Evolutionary conservation across 441 rosid genomes (phyloP).

Genomic region (Arabidopsis hybrid): DNA sequence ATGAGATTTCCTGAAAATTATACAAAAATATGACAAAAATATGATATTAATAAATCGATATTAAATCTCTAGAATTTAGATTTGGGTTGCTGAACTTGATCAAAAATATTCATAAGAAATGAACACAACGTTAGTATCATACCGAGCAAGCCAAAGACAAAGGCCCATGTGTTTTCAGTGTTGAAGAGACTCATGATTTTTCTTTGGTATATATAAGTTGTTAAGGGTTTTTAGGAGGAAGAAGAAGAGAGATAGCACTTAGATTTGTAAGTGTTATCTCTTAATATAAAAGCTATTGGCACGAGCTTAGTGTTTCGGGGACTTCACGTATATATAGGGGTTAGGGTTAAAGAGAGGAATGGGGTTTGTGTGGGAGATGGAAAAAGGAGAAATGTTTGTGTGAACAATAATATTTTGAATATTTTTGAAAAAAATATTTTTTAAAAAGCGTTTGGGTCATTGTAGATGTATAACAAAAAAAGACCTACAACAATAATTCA

Average conservation of each 20-base stretch:
- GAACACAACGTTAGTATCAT: slow-evolving; percentile 27
- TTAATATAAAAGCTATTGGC: slow-evolving; percentile 36
- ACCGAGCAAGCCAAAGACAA: slow-evolving; percentile 46
- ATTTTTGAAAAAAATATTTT: neutral
- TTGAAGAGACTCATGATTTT: slow-evolving; percentile 42
- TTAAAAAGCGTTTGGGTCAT: slow-evolving; percentile 31
- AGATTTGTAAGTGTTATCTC: slow-evolving; percentile 34
- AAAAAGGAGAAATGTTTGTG: slow-evolving; percentile 30
- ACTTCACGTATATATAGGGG: slow-evolving; percentile 45
- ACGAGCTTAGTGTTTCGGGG: slow-evolving; percentile 42
- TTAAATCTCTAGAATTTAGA: neutral
- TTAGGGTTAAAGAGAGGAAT: slow-evolving; percentile 40
- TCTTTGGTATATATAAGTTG: neutral
- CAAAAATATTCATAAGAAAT: neutral
- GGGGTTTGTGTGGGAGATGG: slow-evolving; percentile 37
- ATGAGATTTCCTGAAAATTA: slow-evolving; percentile 70
- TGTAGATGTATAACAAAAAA: slow-evolving; percentile 27
- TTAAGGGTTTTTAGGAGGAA: slow-evolving; percentile 27
- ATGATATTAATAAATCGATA: slow-evolving; percentile 5
- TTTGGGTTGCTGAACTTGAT: slow-evolving; percentile 8
- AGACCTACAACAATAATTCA: slow-evolving; percentile 31
- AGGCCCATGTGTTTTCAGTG: slow-evolving; percentile 47
- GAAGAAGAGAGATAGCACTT: slow-evolving; percentile 27
- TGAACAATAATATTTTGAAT: slow-evolving; percentile 43
- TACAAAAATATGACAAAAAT: slow-evolving; percentile 7